Evolutionary conservation across 345 rosid genomes (phyloP).

Genomic region (Limnanthes douglasii): DNA sequence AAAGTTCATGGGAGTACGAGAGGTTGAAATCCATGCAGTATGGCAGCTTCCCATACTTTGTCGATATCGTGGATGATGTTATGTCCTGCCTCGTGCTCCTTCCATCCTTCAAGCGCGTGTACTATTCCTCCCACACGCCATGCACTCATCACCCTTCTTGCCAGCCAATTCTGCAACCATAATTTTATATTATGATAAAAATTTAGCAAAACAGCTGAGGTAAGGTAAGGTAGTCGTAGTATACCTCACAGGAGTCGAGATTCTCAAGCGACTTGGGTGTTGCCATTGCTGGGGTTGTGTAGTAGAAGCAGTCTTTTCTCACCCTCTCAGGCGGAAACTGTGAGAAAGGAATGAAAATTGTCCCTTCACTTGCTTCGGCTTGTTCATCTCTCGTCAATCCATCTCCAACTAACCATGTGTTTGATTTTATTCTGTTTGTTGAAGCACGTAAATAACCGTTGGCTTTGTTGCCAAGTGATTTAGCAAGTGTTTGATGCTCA

Average conservation of each 20-base stretch:
- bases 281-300: conserved; percentile 43
- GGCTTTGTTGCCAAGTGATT: conserved; percentile 12
- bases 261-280: conserved; percentile 37
- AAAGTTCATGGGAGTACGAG: conserved; percentile 14
- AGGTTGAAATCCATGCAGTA: conserved; percentile 43
- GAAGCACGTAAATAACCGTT: too few relatives aligned
- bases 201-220: too few relatives aligned
- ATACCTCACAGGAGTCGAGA: conserved; percentile 74
- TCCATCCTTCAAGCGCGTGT: conserved; percentile 50
- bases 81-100: conserved; percentile 49
- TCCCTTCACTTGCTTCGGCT: conserved; percentile 32
- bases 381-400: conserved; percentile 34
- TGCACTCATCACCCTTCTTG: conserved; percentile 71
- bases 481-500: conserved; percentile 24
- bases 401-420: conserved; percentile 61
- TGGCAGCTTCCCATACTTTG: conserved; percentile 44
- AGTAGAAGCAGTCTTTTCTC: conserved; percentile 40
- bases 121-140: conserved; percentile 52
- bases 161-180: conserved; percentile 42
- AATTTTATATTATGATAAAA: neutral
- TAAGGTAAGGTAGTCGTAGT: too few relatives aligned
- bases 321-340: conserved; percentile 32
- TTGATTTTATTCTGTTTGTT: too few relatives aligned
- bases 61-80: conserved; percentile 13
- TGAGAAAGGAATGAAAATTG: conserved; percentile 49